These are phyloP conservation scores for Litchi chinensis DNA, from an alignment of 345 rosid genomes.

Conservation along the genomic window DNA sequence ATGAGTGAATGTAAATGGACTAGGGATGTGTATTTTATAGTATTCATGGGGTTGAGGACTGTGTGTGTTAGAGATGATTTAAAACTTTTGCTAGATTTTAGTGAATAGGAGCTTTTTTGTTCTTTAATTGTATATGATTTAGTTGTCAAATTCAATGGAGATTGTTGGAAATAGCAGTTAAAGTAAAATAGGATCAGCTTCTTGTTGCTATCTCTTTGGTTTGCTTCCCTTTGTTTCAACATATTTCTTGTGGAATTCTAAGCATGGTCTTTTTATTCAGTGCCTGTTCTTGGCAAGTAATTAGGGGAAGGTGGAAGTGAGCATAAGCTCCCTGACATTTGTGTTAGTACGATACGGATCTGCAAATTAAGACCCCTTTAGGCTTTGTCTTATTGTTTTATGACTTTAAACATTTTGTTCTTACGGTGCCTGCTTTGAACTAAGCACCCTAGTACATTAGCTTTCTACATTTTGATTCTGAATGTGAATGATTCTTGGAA, in stretches of 20 bases:
- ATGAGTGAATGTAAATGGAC: background rate
- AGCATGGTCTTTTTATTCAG: background rate
- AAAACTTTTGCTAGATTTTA: background rate
- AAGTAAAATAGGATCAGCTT: background rate
- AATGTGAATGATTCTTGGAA: constrained; percentile 3
- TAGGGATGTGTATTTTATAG: background rate
- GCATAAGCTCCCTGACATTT: background rate
- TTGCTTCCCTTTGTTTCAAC: background rate
- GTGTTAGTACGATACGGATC: background rate
- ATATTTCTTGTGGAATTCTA: background rate
- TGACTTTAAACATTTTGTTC: background rate
- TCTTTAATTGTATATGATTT: background rate
- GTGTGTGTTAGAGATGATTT: background rate
- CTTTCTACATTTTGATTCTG: background rate
- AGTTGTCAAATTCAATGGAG: background rate
- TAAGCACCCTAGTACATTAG: background rate
- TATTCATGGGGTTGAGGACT: background rate
- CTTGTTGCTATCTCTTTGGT: background rate
- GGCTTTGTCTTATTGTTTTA: background rate
- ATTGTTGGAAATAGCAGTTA: background rate
- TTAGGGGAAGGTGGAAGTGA: background rate
- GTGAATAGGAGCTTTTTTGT: background rate
- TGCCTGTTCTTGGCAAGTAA: background rate
- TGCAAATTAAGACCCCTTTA: background rate
- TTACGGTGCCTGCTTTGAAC: background rate